These are phyloP conservation scores for Piromyces finnis DNA, from an alignment of 192 early-diverging fungal species.

Conservation along the genomic window DNA sequence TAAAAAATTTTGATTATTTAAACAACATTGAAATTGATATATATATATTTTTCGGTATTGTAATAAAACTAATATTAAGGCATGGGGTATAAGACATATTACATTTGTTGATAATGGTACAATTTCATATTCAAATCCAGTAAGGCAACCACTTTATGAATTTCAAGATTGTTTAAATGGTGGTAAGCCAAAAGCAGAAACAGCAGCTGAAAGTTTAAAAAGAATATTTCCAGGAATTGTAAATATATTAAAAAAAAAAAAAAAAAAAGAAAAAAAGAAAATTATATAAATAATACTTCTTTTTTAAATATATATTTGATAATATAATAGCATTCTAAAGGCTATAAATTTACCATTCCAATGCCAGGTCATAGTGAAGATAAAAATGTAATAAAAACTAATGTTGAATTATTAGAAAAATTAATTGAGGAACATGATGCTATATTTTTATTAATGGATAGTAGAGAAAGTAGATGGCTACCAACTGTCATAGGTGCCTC, in stretches of 20 bases:
- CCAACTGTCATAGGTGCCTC: slow-evolving; percentile 67
- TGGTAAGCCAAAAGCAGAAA: slow-evolving; percentile 67
- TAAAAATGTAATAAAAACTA: slow-evolving; percentile 9
- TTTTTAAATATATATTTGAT: background rate
- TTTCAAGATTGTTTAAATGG: slow-evolving; percentile 81
- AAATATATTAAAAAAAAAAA: slow-evolving; percentile 5
- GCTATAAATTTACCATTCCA: slow-evolving; percentile 58
- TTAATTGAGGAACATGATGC: slow-evolving; percentile 66
- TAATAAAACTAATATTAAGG: too few relatives aligned
- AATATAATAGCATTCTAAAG: slow-evolving; percentile 36
- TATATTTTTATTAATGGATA: slow-evolving; percentile 84
- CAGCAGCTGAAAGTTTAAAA: slow-evolving; percentile 59
- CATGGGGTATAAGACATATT: slow-evolving; percentile 86
- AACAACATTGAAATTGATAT: too few relatives aligned
- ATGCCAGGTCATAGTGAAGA: slow-evolving; percentile 86
- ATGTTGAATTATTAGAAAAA: slow-evolving; percentile 27
- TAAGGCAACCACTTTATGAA: slow-evolving; percentile 79
- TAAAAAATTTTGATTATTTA: too few relatives aligned
- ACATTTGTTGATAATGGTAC: slow-evolving; percentile 84
- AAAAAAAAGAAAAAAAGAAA: too few relatives aligned
- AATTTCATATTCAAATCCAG: slow-evolving; percentile 91
- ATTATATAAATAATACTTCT: too few relatives aligned
- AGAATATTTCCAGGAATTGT: slow-evolving; percentile 68
- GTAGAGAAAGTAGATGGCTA: slow-evolving; percentile 88
- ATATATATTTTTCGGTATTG: too few relatives aligned